Evolutionary conservation across 1,284 basidiomycete genomes (phyloP).

Genomic region (Cystobasidiaceae sp.): DNA sequence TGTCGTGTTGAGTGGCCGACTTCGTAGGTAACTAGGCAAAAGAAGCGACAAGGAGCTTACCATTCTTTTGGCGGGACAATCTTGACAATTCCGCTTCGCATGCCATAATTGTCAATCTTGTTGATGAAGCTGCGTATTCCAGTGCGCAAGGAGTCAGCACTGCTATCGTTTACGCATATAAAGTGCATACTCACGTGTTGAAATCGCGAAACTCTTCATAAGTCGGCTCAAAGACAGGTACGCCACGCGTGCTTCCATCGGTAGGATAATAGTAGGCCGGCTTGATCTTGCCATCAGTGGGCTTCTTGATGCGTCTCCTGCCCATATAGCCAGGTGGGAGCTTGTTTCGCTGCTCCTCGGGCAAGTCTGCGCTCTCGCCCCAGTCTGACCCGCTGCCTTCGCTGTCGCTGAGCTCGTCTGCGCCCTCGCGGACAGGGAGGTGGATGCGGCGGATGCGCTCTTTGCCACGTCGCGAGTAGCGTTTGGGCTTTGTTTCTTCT

Average conservation of each 20-base stretch:
- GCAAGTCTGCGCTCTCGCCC: conserved; percentile 6
- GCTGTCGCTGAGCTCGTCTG: conserved; percentile 23
- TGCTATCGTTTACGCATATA: not conserved
- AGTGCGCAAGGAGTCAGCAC: conserved; percentile 13
- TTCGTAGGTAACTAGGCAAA: not conserved
- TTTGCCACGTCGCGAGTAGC: not conserved
- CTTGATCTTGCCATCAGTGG: conserved; percentile 29
- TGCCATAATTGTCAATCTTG: conserved; percentile 78
- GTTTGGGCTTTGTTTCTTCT: not conserved
- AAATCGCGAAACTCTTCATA: conserved; percentile 66
- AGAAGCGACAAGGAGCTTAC: conserved; percentile 51
- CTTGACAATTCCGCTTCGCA: conserved; percentile 82
- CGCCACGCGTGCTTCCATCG: conserved; percentile 52
- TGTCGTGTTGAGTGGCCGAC: not conserved
- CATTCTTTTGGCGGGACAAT: conserved; percentile 89
- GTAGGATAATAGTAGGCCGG: conserved; percentile 33
- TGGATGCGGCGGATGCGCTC: conserved; percentile 24
- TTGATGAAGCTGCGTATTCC: conserved; percentile 65
- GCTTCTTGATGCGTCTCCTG: conserved; percentile 20
- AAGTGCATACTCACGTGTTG: conserved; percentile 39
- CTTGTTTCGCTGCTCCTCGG: not conserved
- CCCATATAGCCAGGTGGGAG: conserved; percentile 25
- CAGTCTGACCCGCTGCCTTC: conserved; percentile 27
- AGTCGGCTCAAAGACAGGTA: conserved; percentile 87
- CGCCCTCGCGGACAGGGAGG: conserved; percentile 28